These are phyloP conservation scores for Physcia stellaris DNA, from an alignment of 495 filamentous ascomycete genomes.

Conservation along the genomic window DNA sequence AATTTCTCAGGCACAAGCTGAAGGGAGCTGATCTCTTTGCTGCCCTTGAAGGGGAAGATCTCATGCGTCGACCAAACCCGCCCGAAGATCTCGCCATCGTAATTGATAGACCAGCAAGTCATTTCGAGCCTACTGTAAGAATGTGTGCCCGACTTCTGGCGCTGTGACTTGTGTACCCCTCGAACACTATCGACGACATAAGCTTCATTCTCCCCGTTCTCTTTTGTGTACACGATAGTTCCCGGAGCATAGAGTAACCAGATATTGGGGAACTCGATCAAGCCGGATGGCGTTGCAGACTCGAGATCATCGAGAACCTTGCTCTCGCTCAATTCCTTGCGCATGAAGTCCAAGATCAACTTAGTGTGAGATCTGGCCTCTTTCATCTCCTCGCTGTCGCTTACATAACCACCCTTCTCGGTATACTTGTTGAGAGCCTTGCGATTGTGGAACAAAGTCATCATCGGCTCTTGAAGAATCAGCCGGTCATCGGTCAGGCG, in stretches of 20 bases:
- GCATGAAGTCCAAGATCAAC: conserved; percentile 10
- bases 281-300: conserved; percentile 5
- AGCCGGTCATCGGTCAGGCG: conserved; percentile 3
- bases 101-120: conserved; percentile 36
- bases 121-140: conserved; percentile 9
- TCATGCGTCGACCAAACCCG: conserved; percentile 26
- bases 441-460: conserved; percentile 12
- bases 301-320: conserved; percentile 8
- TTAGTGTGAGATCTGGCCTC: conserved; percentile 6
- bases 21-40: conserved; percentile 38
- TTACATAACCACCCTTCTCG: neutral
- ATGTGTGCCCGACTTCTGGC: neutral
- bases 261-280: conserved; percentile 7
- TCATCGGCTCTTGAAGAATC: conserved; percentile 8
- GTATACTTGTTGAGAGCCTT: conserved; percentile 1
- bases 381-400: neutral
- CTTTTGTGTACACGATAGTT: conserved; percentile 8
- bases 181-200: conserved; percentile 13
- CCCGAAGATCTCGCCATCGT: conserved; percentile 47
- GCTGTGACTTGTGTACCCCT: conserved; percentile 6
- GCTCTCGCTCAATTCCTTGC: conserved; percentile 4
- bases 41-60: conserved; percentile 42
- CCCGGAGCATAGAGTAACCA: conserved; percentile 15
- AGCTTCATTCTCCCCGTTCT: conserved; percentile 14
- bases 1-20: conserved; percentile 11